phyloP scores from a whole-genome alignment of 2,329 filamentous ascomycete species.

The Fusarium duplospermum region DNA sequence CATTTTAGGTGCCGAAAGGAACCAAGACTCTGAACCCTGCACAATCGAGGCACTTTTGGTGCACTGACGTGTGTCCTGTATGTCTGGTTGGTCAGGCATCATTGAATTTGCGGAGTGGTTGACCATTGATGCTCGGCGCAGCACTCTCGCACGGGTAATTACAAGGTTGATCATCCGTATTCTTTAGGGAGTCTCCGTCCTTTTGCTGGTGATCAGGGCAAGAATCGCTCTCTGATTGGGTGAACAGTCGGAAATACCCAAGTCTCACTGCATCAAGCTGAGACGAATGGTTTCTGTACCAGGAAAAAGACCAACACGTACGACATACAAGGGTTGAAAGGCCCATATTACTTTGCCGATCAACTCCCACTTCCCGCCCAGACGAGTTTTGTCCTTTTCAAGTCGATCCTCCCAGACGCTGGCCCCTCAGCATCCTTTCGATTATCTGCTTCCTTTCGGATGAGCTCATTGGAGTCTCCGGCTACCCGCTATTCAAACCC shows the following conservation, averaged over 20 bases:
- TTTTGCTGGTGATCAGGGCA: background rate
- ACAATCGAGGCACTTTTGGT: background rate
- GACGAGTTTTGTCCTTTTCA: background rate
- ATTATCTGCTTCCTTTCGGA: background rate
- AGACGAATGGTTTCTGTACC: background rate
- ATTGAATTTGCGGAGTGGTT: background rate
- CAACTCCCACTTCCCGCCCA: background rate
- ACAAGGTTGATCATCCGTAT: background rate
- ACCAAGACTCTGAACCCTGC: background rate
- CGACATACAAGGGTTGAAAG: background rate
- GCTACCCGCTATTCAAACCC: background rate
- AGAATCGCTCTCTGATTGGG: background rate
- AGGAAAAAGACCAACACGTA: background rate
- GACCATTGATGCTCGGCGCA: background rate
- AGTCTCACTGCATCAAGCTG: background rate
- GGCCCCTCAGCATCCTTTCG: background rate
- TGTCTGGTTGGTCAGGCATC: background rate
- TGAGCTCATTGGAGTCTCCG: background rate
- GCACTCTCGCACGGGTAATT: background rate
- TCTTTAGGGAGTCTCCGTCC: background rate
- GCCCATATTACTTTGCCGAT: background rate
- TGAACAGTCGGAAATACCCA: background rate
- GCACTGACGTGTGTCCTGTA: background rate
- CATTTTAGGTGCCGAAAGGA: background rate
- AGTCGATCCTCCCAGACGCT: background rate